Evolutionary conservation across 192 early-diverging fungal genomes (phyloP).

Genomic region (Gaertneriomyces semiglobifer): DNA sequence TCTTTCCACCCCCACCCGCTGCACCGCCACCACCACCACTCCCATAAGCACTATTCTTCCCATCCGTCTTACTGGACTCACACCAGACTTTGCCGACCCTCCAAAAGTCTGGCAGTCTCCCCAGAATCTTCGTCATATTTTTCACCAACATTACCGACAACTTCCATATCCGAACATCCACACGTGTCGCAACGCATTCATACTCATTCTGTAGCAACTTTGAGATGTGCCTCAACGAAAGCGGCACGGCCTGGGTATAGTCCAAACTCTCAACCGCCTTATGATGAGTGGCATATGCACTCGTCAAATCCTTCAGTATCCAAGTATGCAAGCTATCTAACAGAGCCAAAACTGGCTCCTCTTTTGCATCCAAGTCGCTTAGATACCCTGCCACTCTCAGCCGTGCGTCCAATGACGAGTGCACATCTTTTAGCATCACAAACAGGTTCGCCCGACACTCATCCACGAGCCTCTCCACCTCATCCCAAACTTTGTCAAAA

Average conservation of each 20-base stretch:
- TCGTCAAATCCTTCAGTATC: slow-evolving; percentile 73
- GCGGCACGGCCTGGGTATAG: slow-evolving; percentile 16
- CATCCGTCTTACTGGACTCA: no score
- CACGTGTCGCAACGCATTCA: no score
- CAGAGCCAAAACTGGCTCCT: slow-evolving; percentile 86
- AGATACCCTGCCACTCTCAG: slow-evolving; percentile 71
- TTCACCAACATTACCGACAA: background rate
- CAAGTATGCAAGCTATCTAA: slow-evolving; percentile 83
- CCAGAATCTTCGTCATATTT: background rate
- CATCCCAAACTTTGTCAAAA: slow-evolving; percentile 92
- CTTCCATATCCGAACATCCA: no score
- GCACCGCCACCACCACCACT: no score
- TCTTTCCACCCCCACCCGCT: slow-evolving; percentile 1
- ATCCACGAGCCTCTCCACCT: slow-evolving; percentile 80
- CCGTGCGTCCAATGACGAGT: slow-evolving; percentile 79
- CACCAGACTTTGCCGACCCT: background rate
- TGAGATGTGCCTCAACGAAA: no score
- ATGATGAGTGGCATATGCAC: slow-evolving; percentile 54
- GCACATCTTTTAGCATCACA: slow-evolving; percentile 69
- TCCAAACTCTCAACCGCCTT: slow-evolving; percentile 13
- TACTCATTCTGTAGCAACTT: no score
- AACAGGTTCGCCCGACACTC: slow-evolving; percentile 71
- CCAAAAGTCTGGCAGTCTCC: background rate
- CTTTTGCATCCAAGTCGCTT: slow-evolving; percentile 71
- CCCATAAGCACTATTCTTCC: no score